Base-by-base conservation (phyloP, 2,329 filamentous ascomycete genomes). In the Pseudopyricularia cyperi region DNA sequence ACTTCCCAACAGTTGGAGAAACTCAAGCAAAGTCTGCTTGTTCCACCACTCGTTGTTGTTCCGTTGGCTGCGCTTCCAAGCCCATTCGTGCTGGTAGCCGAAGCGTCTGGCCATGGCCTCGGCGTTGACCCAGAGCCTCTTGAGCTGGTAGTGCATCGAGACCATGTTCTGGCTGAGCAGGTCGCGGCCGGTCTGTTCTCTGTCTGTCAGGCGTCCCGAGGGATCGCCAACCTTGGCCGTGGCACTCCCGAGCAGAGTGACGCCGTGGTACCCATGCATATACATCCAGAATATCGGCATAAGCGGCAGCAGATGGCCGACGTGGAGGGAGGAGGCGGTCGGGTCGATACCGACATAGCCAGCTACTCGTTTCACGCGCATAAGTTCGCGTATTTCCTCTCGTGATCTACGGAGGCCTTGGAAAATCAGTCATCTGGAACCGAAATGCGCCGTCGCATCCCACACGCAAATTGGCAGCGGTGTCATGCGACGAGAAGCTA, bases 41-140 rank as follows among this genome's bases (percentile, higher is more conserved):
- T 85, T 79, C 70, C 90, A 80, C 93, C 93, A 98, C 49, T 74
- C 73, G 56, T 81, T 85, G 66, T 98, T 98, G 69, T 95, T 94
- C 28, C 82, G 65, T 35, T 96, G 61, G 22, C 77, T 78, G 52
- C 82, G 78, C 56, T 73, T 79, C 71, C 86, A 87, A 4, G 79
- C 74, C 73, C 77, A 83, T 46, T 83, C 70, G 54, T 72, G 72
- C 26, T 76, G 55, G 62, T 82, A 85, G 4, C 84, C 83, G 61
- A 85, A 81, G 57, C 79, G 83, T 52, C 68, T 66, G 5, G 79
- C 85, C 57, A 87, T 76, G 0, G 60, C 60, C 47, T 88, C 80
- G 32, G 90, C 85, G 58, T 90, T 89, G 19, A 63, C 58, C 80
- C 89, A 95, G 46, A 97, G 66, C 58, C 74, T 80, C 60, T 81